These are phyloP conservation scores for Diphasiastrum complanatum DNA, from an alignment of 83 land plant genomes.

Conservation along the genomic window DNA sequence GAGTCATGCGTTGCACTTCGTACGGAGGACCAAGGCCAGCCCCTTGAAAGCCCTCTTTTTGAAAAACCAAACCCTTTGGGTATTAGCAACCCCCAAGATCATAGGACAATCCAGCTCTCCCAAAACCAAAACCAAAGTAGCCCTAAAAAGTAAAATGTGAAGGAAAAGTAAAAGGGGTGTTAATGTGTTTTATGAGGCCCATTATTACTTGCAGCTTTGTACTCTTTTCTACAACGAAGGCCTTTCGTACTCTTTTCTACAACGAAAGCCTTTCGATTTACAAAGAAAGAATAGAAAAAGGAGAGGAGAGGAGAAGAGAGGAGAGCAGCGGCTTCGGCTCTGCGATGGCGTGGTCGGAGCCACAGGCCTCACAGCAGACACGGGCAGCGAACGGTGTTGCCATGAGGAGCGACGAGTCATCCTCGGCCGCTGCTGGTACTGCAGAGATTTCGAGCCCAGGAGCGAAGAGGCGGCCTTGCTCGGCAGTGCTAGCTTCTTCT, in stretches of 20 bases:
- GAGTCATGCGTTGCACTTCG: no score
- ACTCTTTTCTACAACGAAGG: no score
- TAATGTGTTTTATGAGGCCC: no score
- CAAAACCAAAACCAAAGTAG: no score
- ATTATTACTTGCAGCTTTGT: no score
- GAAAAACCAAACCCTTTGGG: no score
- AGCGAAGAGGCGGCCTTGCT: slow-evolving; percentile 13
- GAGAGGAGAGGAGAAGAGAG: slow-evolving; percentile 14
- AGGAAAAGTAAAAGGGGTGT: no score
- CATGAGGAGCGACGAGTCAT: slow-evolving; percentile 15
- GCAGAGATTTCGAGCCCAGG: slow-evolving; percentile 9
- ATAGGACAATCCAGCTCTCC: no score
- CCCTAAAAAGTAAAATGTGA: no score
- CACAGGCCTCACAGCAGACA: slow-evolving; percentile 19
- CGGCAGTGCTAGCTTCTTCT: neutral
- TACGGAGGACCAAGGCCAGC: no score
- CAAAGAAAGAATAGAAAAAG: neutral
- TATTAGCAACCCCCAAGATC: no score
- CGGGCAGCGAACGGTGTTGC: slow-evolving; percentile 20
- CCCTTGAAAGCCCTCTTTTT: no score
- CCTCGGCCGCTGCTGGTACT: slow-evolving; percentile 13
- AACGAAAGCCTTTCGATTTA: neutral
- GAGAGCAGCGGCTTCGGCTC: slow-evolving; percentile 28
- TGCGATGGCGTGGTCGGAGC: slow-evolving; percentile 31
- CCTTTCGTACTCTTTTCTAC: neutral